A percentile compares a stretch with the other conserved stretches of the same genome.
These are phyloP conservation scores for Psilocybe tampanensis DNA, from an alignment of 768 basidiomycete species.

Conservation along the genomic window DNA sequence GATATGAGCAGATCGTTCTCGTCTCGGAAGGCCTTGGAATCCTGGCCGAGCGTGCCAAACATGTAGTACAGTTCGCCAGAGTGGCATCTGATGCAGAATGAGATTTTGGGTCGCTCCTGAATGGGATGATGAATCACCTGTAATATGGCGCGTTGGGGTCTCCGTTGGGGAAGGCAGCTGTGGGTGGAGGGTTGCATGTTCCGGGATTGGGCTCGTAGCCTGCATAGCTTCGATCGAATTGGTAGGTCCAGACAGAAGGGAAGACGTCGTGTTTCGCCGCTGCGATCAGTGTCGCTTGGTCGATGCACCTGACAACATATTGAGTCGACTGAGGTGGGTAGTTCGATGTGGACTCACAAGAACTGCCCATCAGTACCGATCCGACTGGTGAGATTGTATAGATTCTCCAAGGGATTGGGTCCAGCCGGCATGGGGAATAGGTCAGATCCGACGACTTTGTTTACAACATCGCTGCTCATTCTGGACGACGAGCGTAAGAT, in stretches of 20 bases:
- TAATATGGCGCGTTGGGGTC: slow-evolving; percentile 51
- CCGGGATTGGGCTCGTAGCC: slow-evolving; percentile 47
- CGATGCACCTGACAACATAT: slow-evolving; percentile 43
- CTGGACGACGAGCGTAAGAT: not conserved
- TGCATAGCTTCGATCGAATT: slow-evolving; percentile 49
- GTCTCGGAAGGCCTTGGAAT: slow-evolving; percentile 44
- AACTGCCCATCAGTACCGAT: slow-evolving; percentile 49
- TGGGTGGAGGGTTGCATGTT: slow-evolving; percentile 44
- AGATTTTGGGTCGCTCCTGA: not conserved
- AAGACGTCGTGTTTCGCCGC: slow-evolving; percentile 44
- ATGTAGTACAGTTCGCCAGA: slow-evolving; percentile 32
- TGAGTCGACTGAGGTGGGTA: not conserved
- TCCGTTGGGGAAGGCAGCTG: slow-evolving; percentile 43
- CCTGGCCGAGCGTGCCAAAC: slow-evolving; percentile 38
- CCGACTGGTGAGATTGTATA: slow-evolving; percentile 49
- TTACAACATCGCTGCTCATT: slow-evolving; percentile 12
- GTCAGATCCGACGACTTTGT: slow-evolving; percentile 18
- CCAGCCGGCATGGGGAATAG: slow-evolving; percentile 42
- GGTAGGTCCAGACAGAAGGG: slow-evolving; percentile 45
- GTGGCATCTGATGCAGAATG: slow-evolving; percentile 24
- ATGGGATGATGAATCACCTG: slow-evolving; percentile 25
- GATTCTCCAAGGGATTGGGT: slow-evolving; percentile 37
- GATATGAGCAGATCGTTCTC: slow-evolving; percentile 44
- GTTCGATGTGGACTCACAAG: slow-evolving; percentile 21
- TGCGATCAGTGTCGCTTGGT: slow-evolving; percentile 50